Conservation (phyloP, 176 grass and related monocot species). For the Carex cristatella region DNA sequence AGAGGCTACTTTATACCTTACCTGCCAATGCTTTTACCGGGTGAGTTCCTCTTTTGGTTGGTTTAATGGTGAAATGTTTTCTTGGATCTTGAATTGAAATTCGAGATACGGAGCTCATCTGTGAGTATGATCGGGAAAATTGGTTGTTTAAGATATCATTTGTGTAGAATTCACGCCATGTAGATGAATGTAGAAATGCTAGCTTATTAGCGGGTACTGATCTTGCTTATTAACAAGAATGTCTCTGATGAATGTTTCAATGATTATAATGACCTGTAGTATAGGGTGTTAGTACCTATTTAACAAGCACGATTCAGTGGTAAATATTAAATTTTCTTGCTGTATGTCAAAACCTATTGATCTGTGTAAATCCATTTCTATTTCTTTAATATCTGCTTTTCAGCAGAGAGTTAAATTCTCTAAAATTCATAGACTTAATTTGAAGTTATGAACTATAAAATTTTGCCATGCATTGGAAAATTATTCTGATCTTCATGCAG, state of each 20-base stretch:
- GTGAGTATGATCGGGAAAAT: background rate
- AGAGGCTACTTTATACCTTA: background rate
- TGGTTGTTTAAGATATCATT: background rate
- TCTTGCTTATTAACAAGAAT: background rate
- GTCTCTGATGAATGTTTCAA: too few species aligned
- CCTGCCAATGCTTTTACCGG: background rate
- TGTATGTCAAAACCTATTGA: background rate
- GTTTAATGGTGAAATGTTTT: background rate
- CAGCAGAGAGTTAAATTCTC: background rate
- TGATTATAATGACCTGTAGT: too few species aligned
- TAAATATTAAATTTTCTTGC: background rate
- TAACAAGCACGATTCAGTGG: background rate
- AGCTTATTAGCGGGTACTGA: background rate
- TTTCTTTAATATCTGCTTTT: background rate
- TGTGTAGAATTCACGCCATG: background rate
- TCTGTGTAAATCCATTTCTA: background rate
- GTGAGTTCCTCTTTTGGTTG: background rate
- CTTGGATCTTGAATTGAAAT: background rate
- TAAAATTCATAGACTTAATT: background rate
- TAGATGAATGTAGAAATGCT: background rate
- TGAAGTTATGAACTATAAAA: background rate
- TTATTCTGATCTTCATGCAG: background rate
- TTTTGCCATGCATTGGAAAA: background rate
- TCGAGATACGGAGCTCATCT: background rate
- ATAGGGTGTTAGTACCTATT: too few species aligned